Conservation (phyloP, 2,329 filamentous ascomycete species). For the Sclerotinia nivalis region DNA sequence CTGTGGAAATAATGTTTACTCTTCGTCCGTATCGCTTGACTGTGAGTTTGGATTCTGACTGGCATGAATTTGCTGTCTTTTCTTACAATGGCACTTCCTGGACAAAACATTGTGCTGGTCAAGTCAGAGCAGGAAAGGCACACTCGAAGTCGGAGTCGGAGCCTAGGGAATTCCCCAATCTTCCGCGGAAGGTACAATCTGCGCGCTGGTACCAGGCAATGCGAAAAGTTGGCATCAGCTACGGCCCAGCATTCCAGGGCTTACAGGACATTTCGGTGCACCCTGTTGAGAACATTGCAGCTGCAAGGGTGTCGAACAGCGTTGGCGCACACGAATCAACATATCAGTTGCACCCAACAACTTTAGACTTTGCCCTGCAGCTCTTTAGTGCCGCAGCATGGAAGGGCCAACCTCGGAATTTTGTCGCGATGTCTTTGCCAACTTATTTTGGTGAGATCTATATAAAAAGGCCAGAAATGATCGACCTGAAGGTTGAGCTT, state of each 20-base stretch:
- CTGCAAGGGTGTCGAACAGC: slow-evolving; percentile 30
- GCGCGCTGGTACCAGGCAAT: background rate
- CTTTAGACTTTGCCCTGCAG: background rate
- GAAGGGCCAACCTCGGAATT: background rate
- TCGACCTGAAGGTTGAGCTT: background rate
- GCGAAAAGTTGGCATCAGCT: background rate
- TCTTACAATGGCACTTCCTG: background rate
- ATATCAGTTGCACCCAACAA: background rate
- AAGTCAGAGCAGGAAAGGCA: background rate
- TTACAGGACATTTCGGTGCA: background rate
- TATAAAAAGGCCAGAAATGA: background rate
- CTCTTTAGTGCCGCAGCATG: background rate
- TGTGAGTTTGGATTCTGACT: background rate
- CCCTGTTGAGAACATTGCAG: slow-evolving; percentile 27
- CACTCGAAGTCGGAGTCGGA: background rate
- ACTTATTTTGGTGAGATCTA: slow-evolving; percentile 3
- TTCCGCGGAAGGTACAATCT: background rate
- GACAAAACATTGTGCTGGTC: slow-evolving; percentile 8
- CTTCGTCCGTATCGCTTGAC: background rate
- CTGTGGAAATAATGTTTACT: background rate
- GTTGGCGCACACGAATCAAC: background rate
- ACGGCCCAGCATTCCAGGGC: background rate
- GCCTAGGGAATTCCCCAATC: background rate
- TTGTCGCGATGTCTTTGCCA: background rate
- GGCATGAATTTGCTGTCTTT: background rate